Evolutionary conservation across 495 filamentous ascomycete genomes (phyloP), one percentile per base, ranked within the genome.

Genomic region (Viridothelium virens): DNA sequence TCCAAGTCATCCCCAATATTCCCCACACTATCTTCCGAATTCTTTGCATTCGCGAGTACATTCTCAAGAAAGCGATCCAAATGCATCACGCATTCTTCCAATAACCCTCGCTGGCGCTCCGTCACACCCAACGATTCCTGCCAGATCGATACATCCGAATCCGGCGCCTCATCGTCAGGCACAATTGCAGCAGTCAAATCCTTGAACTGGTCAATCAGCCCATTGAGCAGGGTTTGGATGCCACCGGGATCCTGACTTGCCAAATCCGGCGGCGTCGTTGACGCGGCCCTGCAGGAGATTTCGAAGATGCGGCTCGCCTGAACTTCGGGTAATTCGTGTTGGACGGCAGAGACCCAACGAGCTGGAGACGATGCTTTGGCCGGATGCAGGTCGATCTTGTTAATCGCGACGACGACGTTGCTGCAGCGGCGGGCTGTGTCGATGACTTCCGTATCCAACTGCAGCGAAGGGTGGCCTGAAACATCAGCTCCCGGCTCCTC

Each of bases 51-150:
- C 14, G 3, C 41, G 34, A 56, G 48, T 16, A 61, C 61, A 31
- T 69, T 62, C 36, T 64, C 72, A 31, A 92, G 77, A 73, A 96
- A 97, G 37, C 80, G 81, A 38, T 88, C 81, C 0, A 97, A 82
- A 70, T 90, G 84, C 34, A 76, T 71, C 18, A 85, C 74, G 69
- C 93, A 96, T 68, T 83, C 80, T 64, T 87, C 79, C 44, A 99
- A 82, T 63, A 97, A 86, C 67, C 89, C 82, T 47, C 89, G 84
- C 77, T 97, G 94, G 63, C 94, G 87, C 77, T 92, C 90, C 2
- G 91, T 94, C 34, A 96, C 92, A 31, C 92, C 91, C 11, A 96
- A 83, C 10, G 93, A 90, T 68, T 96, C 90, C 77, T 92, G 85
- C 82, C 89, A 87, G 66, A 83, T 79, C n/a, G 82, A 84, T 41